A percentile compares a stretch with the other conserved stretches of the same genome.
Evolutionary conservation across 176 grass and related monocot species (phyloP).

Genomic region (Elymus sibiricus): DNA sequence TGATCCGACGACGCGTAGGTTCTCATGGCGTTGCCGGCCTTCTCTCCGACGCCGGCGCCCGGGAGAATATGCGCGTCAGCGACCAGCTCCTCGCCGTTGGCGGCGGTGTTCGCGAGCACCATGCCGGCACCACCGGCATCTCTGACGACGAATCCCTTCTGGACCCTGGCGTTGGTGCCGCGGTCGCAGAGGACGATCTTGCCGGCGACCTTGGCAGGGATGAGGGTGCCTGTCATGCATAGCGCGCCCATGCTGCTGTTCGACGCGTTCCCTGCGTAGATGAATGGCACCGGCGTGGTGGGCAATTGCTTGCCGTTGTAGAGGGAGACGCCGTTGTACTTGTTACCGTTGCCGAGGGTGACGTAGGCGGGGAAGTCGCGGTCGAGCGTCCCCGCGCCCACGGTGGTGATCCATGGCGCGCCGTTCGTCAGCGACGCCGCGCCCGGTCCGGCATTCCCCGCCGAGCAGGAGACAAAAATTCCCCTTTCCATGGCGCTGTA

Average conservation of each 20-base stretch:
- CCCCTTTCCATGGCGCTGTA: slow-evolving; percentile 91
- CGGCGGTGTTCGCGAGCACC: slow-evolving; percentile 87
- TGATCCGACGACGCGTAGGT: slow-evolving; percentile 56
- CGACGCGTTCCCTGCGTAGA: slow-evolving; percentile 87
- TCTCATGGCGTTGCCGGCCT: slow-evolving; percentile 58
- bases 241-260: slow-evolving; percentile 74
- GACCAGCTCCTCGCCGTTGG: slow-evolving; percentile 84
- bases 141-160: slow-evolving; percentile 81
- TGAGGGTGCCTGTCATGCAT: slow-evolving; percentile 81
- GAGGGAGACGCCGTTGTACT: slow-evolving; percentile 72
- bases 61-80: slow-evolving; percentile 84
- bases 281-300: slow-evolving; percentile 42
- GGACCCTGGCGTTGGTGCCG: slow-evolving; percentile 76
- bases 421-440: slow-evolving; percentile 66
- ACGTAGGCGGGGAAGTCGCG: slow-evolving; percentile 82
- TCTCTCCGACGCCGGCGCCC: slow-evolving; percentile 65
- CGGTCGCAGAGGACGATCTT: slow-evolving; percentile 95
- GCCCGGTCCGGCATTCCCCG: slow-evolving; percentile 72
- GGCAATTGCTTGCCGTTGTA: slow-evolving; percentile 73
- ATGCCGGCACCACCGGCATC: slow-evolving; percentile 79
- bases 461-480: slow-evolving; percentile 80
- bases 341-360: slow-evolving; percentile 64
- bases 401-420: slow-evolving; percentile 98
- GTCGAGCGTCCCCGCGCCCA: slow-evolving; percentile 82
- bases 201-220: slow-evolving; percentile 81